A percentile compares a stretch with the other conserved stretches of the same genome.
Conservation (phyloP, 306 rosid genomes). For the cucumber (Cucumis sativus) region DNA sequence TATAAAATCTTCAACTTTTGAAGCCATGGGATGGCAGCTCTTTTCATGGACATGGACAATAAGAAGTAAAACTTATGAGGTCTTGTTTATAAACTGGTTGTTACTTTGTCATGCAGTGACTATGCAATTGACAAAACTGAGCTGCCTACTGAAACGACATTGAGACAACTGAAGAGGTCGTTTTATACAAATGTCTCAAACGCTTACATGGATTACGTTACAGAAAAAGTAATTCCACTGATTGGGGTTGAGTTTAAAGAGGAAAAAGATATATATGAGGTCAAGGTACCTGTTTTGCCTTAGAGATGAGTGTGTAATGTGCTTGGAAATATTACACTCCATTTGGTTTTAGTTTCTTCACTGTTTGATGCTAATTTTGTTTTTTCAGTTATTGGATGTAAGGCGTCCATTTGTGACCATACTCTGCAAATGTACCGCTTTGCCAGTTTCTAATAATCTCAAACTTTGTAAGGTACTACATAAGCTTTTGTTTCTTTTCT, state of each 20-base stretch:
- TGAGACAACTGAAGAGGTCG: conserved; percentile 11
- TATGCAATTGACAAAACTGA: conserved; percentile 9
- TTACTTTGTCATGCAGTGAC: conserved; percentile 10
- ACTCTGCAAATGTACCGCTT: conserved; percentile 24
- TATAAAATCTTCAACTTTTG: neutral
- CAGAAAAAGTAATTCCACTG: conserved; percentile 6
- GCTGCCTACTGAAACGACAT: conserved; percentile 4
- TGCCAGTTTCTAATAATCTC: conserved; percentile 22
- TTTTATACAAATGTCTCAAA: conserved; percentile 25
- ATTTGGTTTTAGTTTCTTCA: neutral
- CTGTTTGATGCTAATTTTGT: neutral
- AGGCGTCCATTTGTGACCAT: conserved; percentile 16
- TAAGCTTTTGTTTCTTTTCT: neutral
- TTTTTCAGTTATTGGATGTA: conserved; percentile 21
- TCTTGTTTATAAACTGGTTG: neutral
- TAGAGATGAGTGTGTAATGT: neutral
- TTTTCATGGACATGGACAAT: neutral
- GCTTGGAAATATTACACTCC: neutral
- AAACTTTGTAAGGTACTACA: conserved; percentile 23
- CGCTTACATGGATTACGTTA: conserved; percentile 20
- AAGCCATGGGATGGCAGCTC: neutral
- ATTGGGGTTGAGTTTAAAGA: conserved; percentile 21
- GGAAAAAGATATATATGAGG: conserved; percentile 31
- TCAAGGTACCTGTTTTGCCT: conserved; percentile 21
- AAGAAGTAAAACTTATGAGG: neutral